Evolutionary conservation across 1,284 basidiomycete species (phyloP).

Genomic region (Leccinum solheimii): DNA sequence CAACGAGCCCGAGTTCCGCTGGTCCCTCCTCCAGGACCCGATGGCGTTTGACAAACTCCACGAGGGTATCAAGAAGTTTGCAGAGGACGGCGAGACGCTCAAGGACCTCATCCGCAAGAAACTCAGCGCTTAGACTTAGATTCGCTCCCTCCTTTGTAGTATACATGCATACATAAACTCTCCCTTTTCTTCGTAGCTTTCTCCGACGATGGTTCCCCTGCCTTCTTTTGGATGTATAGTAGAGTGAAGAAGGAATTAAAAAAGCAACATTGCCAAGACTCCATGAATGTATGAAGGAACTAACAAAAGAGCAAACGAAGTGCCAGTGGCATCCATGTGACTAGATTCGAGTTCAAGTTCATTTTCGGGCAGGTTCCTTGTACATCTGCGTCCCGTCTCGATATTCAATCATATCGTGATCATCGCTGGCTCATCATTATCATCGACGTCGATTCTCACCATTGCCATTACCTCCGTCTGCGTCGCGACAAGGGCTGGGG

Average conservation of each 20-base stretch:
- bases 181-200: neutral
- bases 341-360: neutral
- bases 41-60: conserved; percentile 98
- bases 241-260: neutral
- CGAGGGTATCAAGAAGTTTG: conserved; percentile 97
- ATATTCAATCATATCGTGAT: neutral
- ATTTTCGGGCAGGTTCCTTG: no score
- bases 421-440: neutral
- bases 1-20: conserved; percentile 95
- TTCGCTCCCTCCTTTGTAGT: neutral
- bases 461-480: neutral
- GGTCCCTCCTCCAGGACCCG: conserved; percentile 85
- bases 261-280: neutral
- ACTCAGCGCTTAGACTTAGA: conserved; percentile 42
- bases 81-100: conserved; percentile 90
- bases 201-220: neutral
- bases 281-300: neutral
- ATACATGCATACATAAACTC: neutral
- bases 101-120: conserved; percentile 83
- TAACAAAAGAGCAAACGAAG: neutral
- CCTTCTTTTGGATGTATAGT: neutral
- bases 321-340: no score
- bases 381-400: neutral
- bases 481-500: neutral
- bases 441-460: neutral